phyloP scores from a whole-genome alignment of 2,329 filamentous ascomycete species.

The Monilinia vaccinii-corymbosi region DNA sequence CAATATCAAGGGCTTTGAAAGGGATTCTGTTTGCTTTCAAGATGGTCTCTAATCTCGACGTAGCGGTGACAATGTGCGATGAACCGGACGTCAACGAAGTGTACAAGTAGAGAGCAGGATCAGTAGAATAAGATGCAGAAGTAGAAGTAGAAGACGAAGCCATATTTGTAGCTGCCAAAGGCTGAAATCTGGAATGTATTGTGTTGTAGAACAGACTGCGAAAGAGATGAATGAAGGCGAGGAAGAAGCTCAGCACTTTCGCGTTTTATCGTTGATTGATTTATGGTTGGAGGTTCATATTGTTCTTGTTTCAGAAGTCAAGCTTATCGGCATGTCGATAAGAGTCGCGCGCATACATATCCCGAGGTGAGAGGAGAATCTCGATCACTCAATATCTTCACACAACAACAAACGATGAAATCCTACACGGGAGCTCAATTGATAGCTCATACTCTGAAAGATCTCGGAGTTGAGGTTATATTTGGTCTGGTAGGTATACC shows the following conservation, averaged over 20 bases:
- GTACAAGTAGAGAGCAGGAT: conserved; percentile 81
- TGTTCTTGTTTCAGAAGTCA: neutral
- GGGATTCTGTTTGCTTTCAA: conserved; percentile 89
- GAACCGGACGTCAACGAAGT: conserved; percentile 93
- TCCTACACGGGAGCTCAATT: conserved; percentile 19
- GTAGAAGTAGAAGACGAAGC: conserved; percentile 24
- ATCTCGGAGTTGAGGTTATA: conserved; percentile 26
- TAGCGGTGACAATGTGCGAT: conserved; percentile 92
- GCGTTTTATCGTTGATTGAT: neutral
- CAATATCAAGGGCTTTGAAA: conserved; percentile 86
- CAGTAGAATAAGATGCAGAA: conserved; percentile 34
- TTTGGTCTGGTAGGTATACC: conserved; percentile 27
- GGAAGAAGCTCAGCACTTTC: neutral
- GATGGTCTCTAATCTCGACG: conserved; percentile 91
- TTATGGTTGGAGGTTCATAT: neutral
- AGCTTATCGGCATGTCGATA: conserved; percentile 4
- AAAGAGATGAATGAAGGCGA: neutral
- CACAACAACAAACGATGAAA: neutral
- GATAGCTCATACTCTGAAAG: conserved; percentile 23
- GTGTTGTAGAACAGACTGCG: neutral
- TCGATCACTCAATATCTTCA: neutral
- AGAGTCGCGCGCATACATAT: neutral
- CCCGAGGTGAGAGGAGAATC: neutral
- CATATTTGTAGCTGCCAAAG: conserved; percentile 20
- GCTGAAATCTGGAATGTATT: neutral